These are phyloP conservation scores for Zygosaccharomyces rouxii DNA, from an alignment of 805 yeast genomes.

Conservation along the genomic window DNA sequence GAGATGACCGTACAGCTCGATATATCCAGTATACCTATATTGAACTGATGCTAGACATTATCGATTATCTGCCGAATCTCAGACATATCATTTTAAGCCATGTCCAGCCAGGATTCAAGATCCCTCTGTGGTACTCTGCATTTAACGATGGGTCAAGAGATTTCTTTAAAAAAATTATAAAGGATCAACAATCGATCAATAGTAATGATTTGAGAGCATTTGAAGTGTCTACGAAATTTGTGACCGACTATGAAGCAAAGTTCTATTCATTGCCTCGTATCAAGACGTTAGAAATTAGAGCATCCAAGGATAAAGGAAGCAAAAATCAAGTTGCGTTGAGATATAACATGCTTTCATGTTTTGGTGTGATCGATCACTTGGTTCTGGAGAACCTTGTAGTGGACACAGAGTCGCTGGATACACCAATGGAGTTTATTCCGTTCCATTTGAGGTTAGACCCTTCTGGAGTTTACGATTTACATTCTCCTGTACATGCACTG, in stretches of 20 bases:
- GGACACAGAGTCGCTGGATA: conserved; percentile 39
- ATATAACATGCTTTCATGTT: conserved; percentile 43
- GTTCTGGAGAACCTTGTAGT: conserved; percentile 45
- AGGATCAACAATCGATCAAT: conserved; percentile 33
- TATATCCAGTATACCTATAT: conserved; percentile 33
- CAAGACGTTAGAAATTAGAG: conserved; percentile 27
- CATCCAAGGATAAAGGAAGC: conserved; percentile 12
- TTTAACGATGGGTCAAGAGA: conserved; percentile 34
- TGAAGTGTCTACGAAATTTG: conserved; percentile 28
- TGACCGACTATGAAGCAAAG: conserved; percentile 26
- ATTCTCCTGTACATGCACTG: conserved; percentile 37
- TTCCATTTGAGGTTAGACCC: conserved; percentile 22
- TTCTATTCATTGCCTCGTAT: conserved; percentile 29
- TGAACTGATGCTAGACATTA: conserved; percentile 39
- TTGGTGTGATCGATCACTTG: conserved; percentile 43
- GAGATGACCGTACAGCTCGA: conserved; percentile 9
- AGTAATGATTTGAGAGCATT: conserved; percentile 31
- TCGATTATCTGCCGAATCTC: conserved; percentile 46
- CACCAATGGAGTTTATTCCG: conserved; percentile 35
- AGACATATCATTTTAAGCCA: conserved; percentile 40
- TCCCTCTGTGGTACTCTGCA: conserved; percentile 42
- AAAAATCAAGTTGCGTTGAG: conserved; percentile 28
- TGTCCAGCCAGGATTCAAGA: conserved; percentile 50
- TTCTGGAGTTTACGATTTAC: conserved; percentile 26
- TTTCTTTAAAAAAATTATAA: conserved; percentile 32